Evolutionary conservation across 2,329 filamentous ascomycete genomes (phyloP).

Genomic region (Proliferodiscus dingleyae): DNA sequence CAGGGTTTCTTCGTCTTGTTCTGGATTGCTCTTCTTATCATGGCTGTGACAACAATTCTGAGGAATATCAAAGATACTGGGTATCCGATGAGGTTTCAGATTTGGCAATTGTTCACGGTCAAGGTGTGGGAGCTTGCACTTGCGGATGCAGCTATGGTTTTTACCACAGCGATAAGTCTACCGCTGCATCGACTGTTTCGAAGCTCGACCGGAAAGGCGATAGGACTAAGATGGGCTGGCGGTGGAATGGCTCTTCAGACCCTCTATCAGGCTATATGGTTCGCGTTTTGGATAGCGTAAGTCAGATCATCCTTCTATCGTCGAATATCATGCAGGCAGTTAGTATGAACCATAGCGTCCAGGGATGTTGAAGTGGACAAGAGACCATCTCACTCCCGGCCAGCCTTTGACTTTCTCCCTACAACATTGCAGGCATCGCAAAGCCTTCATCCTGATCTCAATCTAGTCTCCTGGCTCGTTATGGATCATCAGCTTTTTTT

Average conservation of each 20-base stretch:
- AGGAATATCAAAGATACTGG: constrained; percentile 93
- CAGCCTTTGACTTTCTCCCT: too few species aligned
- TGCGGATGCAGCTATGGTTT: constrained; percentile 81
- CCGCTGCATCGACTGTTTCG: constrained; percentile 69
- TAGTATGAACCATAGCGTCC: not conserved
- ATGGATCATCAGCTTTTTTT: too few species aligned
- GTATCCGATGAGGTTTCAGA: constrained; percentile 75
- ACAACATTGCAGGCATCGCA: not conserved
- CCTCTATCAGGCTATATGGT: constrained; percentile 73
- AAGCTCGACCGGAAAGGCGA: constrained; percentile 41
- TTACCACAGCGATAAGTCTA: constrained; percentile 64
- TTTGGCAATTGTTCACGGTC: constrained; percentile 82
- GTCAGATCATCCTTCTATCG: constrained; percentile 20
- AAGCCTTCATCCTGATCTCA: not conserved
- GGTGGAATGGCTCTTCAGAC: constrained; percentile 82
- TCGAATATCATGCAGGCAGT: not conserved
- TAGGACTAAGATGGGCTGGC: constrained; percentile 64
- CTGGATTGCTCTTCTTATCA: constrained; percentile 94
- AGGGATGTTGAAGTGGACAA: not conserved
- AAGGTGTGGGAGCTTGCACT: constrained; percentile 84
- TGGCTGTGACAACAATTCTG: constrained; percentile 92
- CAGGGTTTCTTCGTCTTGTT: constrained; percentile 97
- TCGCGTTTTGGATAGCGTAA: constrained; percentile 71
- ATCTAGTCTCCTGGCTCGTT: too few species aligned
- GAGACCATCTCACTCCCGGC: not conserved